Evolutionary conservation across 768 basidiomycete genomes (phyloP).

Genomic region (Sistotremastrum suecicum): DNA sequence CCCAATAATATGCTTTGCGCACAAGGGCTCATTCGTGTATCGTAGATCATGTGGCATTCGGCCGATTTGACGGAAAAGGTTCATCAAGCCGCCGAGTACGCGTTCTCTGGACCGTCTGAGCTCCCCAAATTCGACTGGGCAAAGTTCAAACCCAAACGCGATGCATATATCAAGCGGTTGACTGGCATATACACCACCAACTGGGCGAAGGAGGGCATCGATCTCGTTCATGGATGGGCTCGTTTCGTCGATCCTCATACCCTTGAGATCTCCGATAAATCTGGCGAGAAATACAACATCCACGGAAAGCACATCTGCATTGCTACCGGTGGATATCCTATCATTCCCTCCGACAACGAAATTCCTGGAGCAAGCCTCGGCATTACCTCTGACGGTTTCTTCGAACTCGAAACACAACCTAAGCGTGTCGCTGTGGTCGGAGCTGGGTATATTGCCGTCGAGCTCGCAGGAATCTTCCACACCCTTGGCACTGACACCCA

Average conservation of each 20-base stretch:
- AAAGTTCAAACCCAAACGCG: conserved; percentile 83
- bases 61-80: conserved; percentile 82
- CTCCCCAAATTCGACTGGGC: conserved; percentile 74
- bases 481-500: conserved; percentile 86
- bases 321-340: conserved; percentile 79
- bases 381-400: conserved; percentile 93
- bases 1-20: neutral
- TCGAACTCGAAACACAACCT: conserved; percentile 80
- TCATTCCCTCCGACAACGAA: conserved; percentile 56
- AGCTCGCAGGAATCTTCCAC: conserved; percentile 90
- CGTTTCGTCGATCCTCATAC: conserved; percentile 53
- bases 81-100: conserved; percentile 57
- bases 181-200: conserved; percentile 90
- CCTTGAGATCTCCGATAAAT: conserved; percentile 57
- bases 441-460: conserved; percentile 96
- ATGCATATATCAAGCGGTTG: conserved; percentile 82
- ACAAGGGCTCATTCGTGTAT: neutral
- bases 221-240: conserved; percentile 70
- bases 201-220: conserved; percentile 75
- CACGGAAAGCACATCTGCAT: conserved; percentile 67
- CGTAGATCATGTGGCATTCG: conserved; percentile 95
- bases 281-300: conserved; percentile 59
- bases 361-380: conserved; percentile 88
- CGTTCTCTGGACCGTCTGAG: conserved; percentile 43
- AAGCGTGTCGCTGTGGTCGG: conserved; percentile 90